phyloP scores from a whole-genome alignment of 176 grass and related monocot genomes.

The Avena insularis region DNA sequence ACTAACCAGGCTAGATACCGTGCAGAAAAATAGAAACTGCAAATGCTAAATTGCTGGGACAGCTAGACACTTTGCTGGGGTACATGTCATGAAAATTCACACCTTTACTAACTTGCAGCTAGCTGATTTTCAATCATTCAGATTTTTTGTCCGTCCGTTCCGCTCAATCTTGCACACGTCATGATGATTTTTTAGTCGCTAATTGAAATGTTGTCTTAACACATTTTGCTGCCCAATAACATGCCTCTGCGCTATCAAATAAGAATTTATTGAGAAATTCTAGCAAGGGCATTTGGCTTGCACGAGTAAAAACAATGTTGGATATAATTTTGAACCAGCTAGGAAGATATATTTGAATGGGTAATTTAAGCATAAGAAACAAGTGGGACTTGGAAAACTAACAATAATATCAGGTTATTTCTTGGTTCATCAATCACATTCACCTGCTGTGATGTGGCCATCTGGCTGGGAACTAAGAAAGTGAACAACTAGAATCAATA shows the following conservation, averaged over 20 bases:
- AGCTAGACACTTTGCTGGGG: not conserved
- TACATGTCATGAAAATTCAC: not conserved
- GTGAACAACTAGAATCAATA: not conserved
- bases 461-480: not conserved
- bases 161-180: not conserved
- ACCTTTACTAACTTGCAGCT: not conserved
- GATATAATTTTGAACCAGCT: not conserved
- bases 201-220: not conserved
- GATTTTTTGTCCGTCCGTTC: not conserved
- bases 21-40: not conserved
- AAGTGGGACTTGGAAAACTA: not conserved
- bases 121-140: not conserved
- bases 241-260: not conserved
- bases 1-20: not conserved
- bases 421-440: conserved; percentile 15
- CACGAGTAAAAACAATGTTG: not conserved
- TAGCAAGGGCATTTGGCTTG: conserved; percentile 5
- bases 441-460: not conserved
- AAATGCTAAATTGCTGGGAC: not conserved
- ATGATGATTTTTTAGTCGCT: not conserved
- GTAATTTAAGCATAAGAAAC: conserved; percentile 27
- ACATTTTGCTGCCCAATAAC: not conserved
- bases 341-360: not conserved
- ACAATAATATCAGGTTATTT: conserved; percentile 7
- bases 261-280: not conserved